Evolutionary conservation across 768 basidiomycete genomes (phyloP), one percentile per base, ranked within the genome.

Genomic region (Atractiella rhizophila): DNA sequence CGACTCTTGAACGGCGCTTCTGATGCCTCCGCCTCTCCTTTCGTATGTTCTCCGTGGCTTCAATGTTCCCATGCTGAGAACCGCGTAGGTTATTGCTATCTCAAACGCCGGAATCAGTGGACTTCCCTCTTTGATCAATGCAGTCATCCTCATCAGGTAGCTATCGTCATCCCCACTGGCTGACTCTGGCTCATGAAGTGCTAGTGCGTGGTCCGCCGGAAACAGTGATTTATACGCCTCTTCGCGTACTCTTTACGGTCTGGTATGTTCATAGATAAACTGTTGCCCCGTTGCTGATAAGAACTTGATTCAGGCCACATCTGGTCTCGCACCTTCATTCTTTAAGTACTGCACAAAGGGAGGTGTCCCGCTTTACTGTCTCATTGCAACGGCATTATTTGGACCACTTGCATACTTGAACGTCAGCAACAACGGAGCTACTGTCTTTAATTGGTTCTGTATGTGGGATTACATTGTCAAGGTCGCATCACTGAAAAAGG

Each of bases 81-180:
- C n/a, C n/a, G n/a, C n/a, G n/a, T n/a, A n/a, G n/a, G 39, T 40
- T 12, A 26, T 40, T 16, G 39, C 28, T 18, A 44, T 46, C 21
- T 28, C 43, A 34, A 44, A 64, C 32, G 73, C 85, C 6, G 86
- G 88, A n/a, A 94, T 91, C 58, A 76, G 71, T 48, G 66, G 62
- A 5, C 60, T 91, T 1, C 85, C 86, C 15, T 75, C 73, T 31
- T 75, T 83, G 54, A 58, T 69, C 53, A 55, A 52, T 49, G 36
- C 45, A 18, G 51, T 53, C 18, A 64, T 88, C 12, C 60, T 96
- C 48, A 80, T 76, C 28, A 80, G 82, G 3, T 83, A 85, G 5
- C 85, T 79, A 75, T 88, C 83, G 20, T 83, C 85, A n/a, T 26
- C 80, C 78, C 5, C 74, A 74, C 19, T 77, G 4, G 13, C 39